Evolutionary conservation across 176 grass and related monocot species (phyloP).

Genomic region (Olyra latifolia): DNA sequence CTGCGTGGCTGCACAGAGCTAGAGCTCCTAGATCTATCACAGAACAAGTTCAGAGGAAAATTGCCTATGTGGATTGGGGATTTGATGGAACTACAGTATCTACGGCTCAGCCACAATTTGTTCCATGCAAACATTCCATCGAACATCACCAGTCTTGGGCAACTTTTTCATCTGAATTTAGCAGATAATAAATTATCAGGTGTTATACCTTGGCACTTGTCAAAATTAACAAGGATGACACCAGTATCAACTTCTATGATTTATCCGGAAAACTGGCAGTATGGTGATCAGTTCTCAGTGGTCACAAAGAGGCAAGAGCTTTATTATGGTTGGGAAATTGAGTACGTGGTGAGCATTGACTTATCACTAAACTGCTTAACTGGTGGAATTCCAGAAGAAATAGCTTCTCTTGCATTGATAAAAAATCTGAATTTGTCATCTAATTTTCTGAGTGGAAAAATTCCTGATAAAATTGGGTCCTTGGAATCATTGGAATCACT

Average conservation of each 20-base stretch:
- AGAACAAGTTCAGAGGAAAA: too few species aligned
- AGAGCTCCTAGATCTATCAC: too few species aligned
- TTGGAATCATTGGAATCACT: slow-evolving; percentile 42
- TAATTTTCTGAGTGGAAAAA: slow-evolving; percentile 1
- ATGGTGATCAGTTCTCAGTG: not conserved
- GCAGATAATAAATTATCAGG: too few species aligned
- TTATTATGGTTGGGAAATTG: not conserved
- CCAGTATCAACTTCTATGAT: too few species aligned
- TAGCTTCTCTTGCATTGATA: not conserved
- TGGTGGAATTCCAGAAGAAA: not conserved
- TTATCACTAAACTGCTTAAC: too few species aligned
- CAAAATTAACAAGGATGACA: too few species aligned
- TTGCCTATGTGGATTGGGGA: too few species aligned
- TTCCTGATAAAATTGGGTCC: slow-evolving; percentile 6
- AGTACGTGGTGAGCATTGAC: too few species aligned
- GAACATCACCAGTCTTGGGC: not conserved
- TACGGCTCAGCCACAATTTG: slow-evolving; percentile 24
- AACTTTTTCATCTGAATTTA: slow-evolving; percentile 23
- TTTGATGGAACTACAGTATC: too few species aligned
- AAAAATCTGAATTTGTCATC: slow-evolving; percentile 18
- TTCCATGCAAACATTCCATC: slow-evolving; percentile 29
- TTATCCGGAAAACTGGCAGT: slow-evolving; percentile 24
- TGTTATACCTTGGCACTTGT: too few species aligned
- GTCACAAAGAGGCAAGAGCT: not conserved
- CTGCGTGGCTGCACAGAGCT: too few species aligned